Conservation (phyloP, 192 early-diverging fungal genomes). For the Funneliformis mosseae region DNA sequence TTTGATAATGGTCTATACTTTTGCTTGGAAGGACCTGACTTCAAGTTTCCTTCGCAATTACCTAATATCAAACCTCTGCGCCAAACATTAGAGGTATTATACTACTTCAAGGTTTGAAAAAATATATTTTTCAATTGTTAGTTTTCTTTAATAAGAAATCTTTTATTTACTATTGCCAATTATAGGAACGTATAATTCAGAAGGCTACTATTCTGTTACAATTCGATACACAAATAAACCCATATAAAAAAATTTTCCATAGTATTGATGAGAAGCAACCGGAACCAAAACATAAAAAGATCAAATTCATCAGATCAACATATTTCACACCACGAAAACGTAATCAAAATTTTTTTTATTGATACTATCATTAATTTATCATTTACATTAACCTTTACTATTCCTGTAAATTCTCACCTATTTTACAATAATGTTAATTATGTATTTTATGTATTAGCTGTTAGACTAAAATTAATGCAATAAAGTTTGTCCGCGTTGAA, state of each 20-base stretch:
- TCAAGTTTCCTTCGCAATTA: slow-evolving; percentile 18
- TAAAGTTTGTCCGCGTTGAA: no score
- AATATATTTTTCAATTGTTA: neutral
- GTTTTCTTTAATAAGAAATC: neutral
- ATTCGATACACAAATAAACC: neutral
- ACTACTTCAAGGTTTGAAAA: slow-evolving; percentile 19
- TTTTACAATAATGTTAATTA: no score
- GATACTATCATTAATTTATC: no score
- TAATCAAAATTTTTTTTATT: neutral
- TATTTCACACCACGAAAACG: neutral
- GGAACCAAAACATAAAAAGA: neutral
- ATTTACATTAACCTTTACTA: no score
- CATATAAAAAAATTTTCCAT: neutral
- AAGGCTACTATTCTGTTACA: neutral
- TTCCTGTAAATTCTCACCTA: no score
- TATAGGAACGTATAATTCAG: neutral
- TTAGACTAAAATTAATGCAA: no score
- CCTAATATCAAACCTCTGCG: slow-evolving; percentile 16
- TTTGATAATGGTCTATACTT: slow-evolving; percentile 25
- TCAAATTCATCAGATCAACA: neutral
- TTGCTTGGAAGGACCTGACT: slow-evolving; percentile 4
- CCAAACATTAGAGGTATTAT: neutral
- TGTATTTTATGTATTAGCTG: no score
- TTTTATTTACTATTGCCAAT: neutral
- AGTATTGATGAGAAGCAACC: neutral